phyloP scores from a whole-genome alignment of 176 grass and related monocot species.

The Oryza rufipogon region DNA sequence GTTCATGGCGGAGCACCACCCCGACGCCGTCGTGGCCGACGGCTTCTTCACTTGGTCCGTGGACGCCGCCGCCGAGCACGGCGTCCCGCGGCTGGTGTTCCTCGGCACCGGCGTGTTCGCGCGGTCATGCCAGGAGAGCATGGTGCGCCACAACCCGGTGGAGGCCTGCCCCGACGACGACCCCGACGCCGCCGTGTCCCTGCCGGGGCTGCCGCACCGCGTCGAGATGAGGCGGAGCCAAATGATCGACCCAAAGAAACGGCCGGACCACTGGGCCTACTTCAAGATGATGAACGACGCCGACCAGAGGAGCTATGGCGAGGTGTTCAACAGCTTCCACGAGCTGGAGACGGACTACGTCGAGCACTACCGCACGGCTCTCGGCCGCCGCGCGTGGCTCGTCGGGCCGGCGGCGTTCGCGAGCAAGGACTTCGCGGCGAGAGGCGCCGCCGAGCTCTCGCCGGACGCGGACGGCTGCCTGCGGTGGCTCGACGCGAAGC shows the following conservation, averaged over 20 bases:
- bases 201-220: conserved; percentile 53
- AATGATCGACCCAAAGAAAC: not conserved
- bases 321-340: conserved; percentile 57
- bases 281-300: not conserved
- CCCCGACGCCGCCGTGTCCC: not conserved
- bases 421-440: not conserved
- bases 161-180: not conserved
- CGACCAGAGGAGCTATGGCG: conserved; percentile 37
- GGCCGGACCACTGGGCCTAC: not conserved
- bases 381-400: conserved; percentile 35
- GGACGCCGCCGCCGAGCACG: conserved; percentile 10
- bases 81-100: conserved; percentile 44
- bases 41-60: conserved; percentile 42
- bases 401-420: conserved; percentile 45
- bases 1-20: conserved; percentile 12
- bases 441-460: not conserved
- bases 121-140: not conserved
- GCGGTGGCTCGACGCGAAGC: conserved; percentile 52
- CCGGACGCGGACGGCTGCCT: conserved; percentile 10
- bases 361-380: not conserved
- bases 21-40: conserved; percentile 44
- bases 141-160: not conserved
- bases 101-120: conserved; percentile 38
- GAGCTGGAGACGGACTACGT: conserved; percentile 54
- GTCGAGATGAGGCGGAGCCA: conserved; percentile 33